These are phyloP conservation scores for Ustilaginoidea virens DNA, from an alignment of 2,329 filamentous ascomycete genomes.

Conservation along the genomic window DNA sequence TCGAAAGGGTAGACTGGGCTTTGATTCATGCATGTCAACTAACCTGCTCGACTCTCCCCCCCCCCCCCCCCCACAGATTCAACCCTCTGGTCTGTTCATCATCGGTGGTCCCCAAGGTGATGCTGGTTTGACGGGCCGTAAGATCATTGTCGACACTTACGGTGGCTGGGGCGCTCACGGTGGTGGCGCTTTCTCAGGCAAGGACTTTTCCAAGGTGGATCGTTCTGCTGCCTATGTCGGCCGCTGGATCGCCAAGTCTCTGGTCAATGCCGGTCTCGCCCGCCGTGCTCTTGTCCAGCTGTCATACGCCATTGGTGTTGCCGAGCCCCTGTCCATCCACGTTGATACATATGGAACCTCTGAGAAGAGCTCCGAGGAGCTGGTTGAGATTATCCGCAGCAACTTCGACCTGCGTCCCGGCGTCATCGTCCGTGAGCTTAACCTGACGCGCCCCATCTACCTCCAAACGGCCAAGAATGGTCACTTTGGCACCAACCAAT, in stretches of 20 bases:
- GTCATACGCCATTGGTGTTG: conserved; percentile 97
- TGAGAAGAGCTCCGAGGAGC: conserved; percentile 73
- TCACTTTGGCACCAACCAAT: conserved; percentile 94
- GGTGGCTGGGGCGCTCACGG: conserved; percentile 99
- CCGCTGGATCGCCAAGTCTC: conserved; percentile 98
- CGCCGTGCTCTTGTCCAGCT: conserved; percentile 93
- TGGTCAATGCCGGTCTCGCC: conserved; percentile 75
- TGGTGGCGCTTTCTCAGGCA: conserved; percentile 99
- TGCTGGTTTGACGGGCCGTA: conserved; percentile 93
- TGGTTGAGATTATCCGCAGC: conserved; percentile 82
- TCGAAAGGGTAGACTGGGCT: not conserved
- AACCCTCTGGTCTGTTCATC: conserved; percentile 97
- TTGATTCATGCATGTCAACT: too few species aligned
- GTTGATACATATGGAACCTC: conserved; percentile 97
- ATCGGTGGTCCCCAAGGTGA: conserved; percentile 99
- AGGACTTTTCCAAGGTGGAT: conserved; percentile 99
- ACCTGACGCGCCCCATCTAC: conserved; percentile 94
- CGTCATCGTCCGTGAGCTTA: conserved; percentile 96
- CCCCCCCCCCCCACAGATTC: too few species aligned
- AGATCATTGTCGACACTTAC: conserved; percentile 99
- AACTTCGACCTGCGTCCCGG: conserved; percentile 98
- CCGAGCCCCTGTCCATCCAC: conserved; percentile 94
- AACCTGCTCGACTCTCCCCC: too few species aligned
- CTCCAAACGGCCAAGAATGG: conserved; percentile 98
- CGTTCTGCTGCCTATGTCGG: conserved; percentile 93